Evolutionary conservation across 2,329 filamentous ascomycete species (phyloP), one percentile per base, ranked within the genome.

Genomic region (Chaetomium sp.): DNA sequence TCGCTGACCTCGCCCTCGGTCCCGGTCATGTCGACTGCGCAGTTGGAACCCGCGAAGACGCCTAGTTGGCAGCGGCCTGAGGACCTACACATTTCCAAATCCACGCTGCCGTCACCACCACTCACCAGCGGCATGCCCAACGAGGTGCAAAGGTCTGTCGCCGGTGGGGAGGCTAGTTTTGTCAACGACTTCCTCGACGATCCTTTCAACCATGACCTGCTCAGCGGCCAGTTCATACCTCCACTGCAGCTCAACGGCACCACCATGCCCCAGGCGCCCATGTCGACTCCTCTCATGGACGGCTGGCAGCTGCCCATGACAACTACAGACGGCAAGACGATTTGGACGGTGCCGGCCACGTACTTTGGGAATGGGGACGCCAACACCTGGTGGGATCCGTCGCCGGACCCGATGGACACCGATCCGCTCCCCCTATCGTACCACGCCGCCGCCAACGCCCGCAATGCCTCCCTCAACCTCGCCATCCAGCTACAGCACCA

Each of bases 401-500:
- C 60, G 9, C 49, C 45, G 27, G 60, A 65, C 45, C 54, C 45
- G 19, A 68, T 67, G 67, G 67, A 68, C 45, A 67, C 65, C 13
- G 65, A 68, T 19, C 21, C 47, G 3, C 57, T 50, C 1, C 54
- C 54, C 5, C 16, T 58, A 4, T 42, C 61, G 9, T 62, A 53
- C 55, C 35, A 57, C n/a, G n/a, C 57, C 12, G n/a, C 60, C 35
- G 51, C 31, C 33, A 60, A 57, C 27, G 64, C 67, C 50, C 67
- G 66, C 51, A 77, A 78, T 59, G 74, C 76, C 21, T 74, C 73
- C 33, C 71, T 78, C 56, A 79, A 80, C 68, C 69, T 81, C 13
- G 72, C 75, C 60, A 76, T 80, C 72, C 78, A 80, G 63, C 73
- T 72, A 16, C 78, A 80, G 50, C 78, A 80, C 7, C 68, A 67